Base-by-base conservation (phyloP, 108 stramenopile species). In the Conticribra weissflogii region DNA sequence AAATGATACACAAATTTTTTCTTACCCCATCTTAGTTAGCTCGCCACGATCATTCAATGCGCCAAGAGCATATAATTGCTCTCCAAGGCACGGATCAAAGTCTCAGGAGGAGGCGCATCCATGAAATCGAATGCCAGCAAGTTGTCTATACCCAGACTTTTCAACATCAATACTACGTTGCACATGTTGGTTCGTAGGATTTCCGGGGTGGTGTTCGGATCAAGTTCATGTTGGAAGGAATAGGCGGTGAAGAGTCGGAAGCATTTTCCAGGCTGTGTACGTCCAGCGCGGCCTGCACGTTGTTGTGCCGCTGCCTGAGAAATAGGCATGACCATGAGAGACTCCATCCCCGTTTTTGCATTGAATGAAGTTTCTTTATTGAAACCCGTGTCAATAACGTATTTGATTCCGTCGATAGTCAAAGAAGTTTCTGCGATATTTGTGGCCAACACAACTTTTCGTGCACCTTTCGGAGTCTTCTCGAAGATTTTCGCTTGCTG, bases 401-500 rank as follows among this genome's bases (percentile, higher is more conserved):
- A 99, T 58, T 96, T 96, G 56, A 99, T 99, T 16, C 99, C 99
- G 68, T 99, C 90, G 60, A 99, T 98, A 0, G 99, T 99, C 0
- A 99, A 75, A 47, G 83, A 86, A 9, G 99, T 96, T 69, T 97
- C 96, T 0, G 97, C 98, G 74, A 99, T 99, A 81, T 99, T 99
- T 3, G 99, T 99, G 15, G 97, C 98, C 28, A 99, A 69, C 2
- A 99, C 97, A 1, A 99, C 98, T 82, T 99, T 99, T 1, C 99
- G 81, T 14, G 96, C 93, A 0, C 87, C 92, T 49, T 91, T 89
- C 0, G 98, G 99, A 9, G 97, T 96, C 60, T 94, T 85, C 64
- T 97, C 96, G 71, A 99, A 99, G 23, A 99, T 98, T 81, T 97
- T 98, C n/a, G 99, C 98, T 79, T 99, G 99, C 77, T 98, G 96